phyloP scores from a whole-genome alignment of 202 grass and related monocot species.

The Setaria italica region DNA sequence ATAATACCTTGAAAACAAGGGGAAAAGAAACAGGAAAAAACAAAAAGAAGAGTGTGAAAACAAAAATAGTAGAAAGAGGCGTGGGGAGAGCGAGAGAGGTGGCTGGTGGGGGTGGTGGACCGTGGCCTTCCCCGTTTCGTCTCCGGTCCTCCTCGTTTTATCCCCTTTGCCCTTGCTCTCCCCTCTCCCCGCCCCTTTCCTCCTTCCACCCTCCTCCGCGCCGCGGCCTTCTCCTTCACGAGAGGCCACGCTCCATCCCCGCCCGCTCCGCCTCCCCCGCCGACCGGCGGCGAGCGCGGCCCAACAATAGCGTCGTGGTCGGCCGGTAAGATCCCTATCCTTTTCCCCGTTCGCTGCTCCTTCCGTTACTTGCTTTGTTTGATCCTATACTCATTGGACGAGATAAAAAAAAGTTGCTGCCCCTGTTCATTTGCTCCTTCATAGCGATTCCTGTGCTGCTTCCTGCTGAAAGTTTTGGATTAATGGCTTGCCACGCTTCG shows the following conservation, averaged over 20 bases:
- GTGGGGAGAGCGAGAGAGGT: slow-evolving; percentile 1
- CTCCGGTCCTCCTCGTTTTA: slow-evolving; percentile 34
- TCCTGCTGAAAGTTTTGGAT: not conserved
- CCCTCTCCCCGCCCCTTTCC: not conserved
- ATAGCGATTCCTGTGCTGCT: not conserved
- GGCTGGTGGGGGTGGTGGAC: slow-evolving; percentile 14
- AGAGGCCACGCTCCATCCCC: slow-evolving; percentile 6
- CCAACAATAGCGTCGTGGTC: slow-evolving; percentile 26
- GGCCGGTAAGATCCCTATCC: slow-evolving; percentile 30
- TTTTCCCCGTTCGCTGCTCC: not conserved
- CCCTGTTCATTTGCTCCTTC: not conserved
- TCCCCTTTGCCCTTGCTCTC: not conserved
- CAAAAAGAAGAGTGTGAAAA: not conserved
- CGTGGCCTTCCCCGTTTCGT: slow-evolving; percentile 40
- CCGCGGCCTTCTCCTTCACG: slow-evolving; percentile 9
- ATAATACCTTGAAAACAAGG: no score
- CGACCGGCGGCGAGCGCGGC: slow-evolving; percentile 30
- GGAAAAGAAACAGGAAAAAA: no score
- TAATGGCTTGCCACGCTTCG: not conserved
- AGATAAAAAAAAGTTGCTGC: not conserved
- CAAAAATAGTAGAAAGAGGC: slow-evolving; percentile 29
- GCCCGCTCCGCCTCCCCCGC: slow-evolving; percentile 17
- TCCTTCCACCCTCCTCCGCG: not conserved
- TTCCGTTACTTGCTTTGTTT: not conserved
- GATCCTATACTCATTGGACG: not conserved